Conservation (phyloP, 1,284 basidiomycete genomes). For the Crepidotus sp. region DNA sequence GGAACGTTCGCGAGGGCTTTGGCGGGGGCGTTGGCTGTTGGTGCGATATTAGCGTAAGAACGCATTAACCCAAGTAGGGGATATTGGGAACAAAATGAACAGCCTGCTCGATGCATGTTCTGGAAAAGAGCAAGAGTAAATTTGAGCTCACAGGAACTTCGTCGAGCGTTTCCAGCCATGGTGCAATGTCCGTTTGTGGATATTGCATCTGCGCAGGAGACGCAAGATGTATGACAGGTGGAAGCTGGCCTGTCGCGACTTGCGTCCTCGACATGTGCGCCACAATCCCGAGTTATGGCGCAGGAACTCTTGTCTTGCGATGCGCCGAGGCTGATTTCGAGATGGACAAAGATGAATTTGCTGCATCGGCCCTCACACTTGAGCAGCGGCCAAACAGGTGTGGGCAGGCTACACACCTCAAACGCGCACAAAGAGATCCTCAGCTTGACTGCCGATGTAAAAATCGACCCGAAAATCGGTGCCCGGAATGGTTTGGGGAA, state of each 20-base stretch:
- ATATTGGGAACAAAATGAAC: too few species aligned
- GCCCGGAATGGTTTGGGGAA: not conserved
- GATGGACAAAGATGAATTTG: not conserved
- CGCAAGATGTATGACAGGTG: conserved; percentile 9
- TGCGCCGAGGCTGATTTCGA: not conserved
- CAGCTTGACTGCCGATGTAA: too few species aligned
- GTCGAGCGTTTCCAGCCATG: conserved; percentile 15
- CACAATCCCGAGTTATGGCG: conserved; percentile 1
- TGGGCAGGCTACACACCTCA: not conserved
- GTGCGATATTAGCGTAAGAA: conserved; percentile 11
- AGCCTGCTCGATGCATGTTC: conserved; percentile 1
- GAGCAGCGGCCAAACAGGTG: not conserved
- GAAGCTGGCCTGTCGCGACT: conserved; percentile 3
- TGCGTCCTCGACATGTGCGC: conserved; percentile 15
- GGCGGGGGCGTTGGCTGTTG: conserved; percentile 30
- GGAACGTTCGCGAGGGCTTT: conserved; percentile 21
- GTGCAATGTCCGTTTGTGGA: conserved; percentile 8
- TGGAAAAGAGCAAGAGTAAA: too few species aligned
- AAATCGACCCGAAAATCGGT: not conserved
- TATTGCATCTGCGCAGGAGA: conserved; percentile 7
- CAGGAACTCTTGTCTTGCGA: not conserved
- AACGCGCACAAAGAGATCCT: not conserved
- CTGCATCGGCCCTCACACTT: not conserved
- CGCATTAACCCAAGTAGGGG: not conserved
- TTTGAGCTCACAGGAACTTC: conserved; percentile 16